Evolutionary conservation across 169 alveolate genomes (phyloP).

Genomic region (Eimeria tenella): DNA sequence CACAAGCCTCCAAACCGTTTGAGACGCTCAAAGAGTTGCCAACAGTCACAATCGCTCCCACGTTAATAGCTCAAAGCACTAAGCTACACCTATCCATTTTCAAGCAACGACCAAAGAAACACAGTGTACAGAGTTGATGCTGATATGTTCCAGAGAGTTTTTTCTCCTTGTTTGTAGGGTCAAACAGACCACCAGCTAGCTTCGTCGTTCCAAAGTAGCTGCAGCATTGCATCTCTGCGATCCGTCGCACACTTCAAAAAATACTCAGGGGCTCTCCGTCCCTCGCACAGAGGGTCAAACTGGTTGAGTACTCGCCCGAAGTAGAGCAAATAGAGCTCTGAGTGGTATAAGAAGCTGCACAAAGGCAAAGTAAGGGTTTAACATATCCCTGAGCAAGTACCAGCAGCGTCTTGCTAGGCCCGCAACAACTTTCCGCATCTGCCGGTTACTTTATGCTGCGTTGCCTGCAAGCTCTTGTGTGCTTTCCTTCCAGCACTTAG

Average conservation of each 20-base stretch:
- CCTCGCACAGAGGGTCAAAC: not conserved
- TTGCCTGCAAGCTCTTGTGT: not conserved
- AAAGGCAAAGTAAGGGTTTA: not conserved
- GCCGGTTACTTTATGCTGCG: not conserved
- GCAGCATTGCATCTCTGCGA: conserved; percentile 74
- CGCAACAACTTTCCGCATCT: no score
- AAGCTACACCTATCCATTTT: not conserved
- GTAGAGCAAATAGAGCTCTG: conserved; percentile 35
- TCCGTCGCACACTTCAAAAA: conserved; percentile 28
- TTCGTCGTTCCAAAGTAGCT: conserved; percentile 66
- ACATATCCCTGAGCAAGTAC: no score
- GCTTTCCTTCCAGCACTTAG: not conserved
- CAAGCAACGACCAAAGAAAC: no score
- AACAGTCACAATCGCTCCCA: not conserved
- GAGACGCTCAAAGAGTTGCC: not conserved
- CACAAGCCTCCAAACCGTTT: not conserved
- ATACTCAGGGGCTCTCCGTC: conserved; percentile 12
- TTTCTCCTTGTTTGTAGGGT: not conserved
- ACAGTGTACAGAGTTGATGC: not conserved
- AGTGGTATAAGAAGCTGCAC: conserved; percentile 39
- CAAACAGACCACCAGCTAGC: conserved; percentile 60
- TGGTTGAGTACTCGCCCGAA: conserved; percentile 15
- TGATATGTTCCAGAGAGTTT: not conserved
- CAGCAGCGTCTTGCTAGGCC: no score
- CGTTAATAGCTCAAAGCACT: no score